Evolutionary conservation across 352 stramenopile genomes (phyloP), one percentile per base, ranked within the genome.

Genomic region (Pythium catenulatum): DNA sequence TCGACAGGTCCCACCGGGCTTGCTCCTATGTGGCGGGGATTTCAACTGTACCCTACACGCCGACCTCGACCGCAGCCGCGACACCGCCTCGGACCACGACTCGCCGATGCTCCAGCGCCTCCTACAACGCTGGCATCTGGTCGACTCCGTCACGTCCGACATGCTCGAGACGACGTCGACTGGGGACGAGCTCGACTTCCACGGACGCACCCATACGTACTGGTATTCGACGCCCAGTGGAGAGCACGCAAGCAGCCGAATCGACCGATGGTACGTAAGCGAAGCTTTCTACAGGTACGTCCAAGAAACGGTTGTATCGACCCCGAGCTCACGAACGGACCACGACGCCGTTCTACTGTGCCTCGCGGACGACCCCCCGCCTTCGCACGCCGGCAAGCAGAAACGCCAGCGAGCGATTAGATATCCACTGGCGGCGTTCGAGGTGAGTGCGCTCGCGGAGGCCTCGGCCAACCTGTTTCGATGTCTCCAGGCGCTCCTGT

Each of bases 21-120:
- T n/a, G n/a, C n/a, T n/a, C n/a, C n/a, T n/a, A n/a, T n/a, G 70
- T 9, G 78, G 78, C 6, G 78, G 78, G 4, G 78, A 85, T 36
- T 85, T 85, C 50, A 85, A 78, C 52, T 85, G 78, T 36, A 73
- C 66, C 11, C 43, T 73, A 2, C 30, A 85, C 54, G 25, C 30
- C 6, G 37, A 43, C 1, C 41, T 72, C 1, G 78, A 79, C 27
- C 36, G 65, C 5, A 85, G 65, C n/a, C 52, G 34, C 7, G 11
- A 14, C 4, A 19, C n/a, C 4, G 41, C n/a, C 1, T 15, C 17
- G 1, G 45, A 34, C 21, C 2, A 56, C 30, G 50, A 73, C 37
- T 85, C 65, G 27, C 63, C 36, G 5, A 30, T 6, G 21, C 45
- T 85, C 15, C 15, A 23, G 3, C 34, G 41, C 8, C 66, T 78